These are phyloP conservation scores for Kodamaea nitidulidarum DNA, from an alignment of 805 yeast species.

Conservation along the genomic window DNA sequence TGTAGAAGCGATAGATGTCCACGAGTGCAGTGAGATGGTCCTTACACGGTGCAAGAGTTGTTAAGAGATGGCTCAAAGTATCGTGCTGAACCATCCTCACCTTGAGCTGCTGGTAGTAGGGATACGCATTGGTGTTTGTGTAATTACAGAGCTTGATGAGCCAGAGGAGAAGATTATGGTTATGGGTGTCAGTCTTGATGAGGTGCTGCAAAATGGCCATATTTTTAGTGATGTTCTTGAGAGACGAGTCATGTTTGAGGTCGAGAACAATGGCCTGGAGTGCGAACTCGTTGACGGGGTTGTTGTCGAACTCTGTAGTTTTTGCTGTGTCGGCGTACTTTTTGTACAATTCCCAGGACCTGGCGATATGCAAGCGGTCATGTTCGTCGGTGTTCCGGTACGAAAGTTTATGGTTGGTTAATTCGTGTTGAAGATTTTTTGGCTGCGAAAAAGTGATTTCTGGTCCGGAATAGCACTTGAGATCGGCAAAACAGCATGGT, in stretches of 20 bases:
- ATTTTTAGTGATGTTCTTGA: conserved; percentile 28
- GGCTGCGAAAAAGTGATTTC: background rate
- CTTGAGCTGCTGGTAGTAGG: conserved; percentile 52
- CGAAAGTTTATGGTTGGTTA: conserved; percentile 40
- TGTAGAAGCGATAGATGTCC: conserved; percentile 46
- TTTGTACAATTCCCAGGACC: conserved; percentile 27
- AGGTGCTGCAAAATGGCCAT: conserved; percentile 58
- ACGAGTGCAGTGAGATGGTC: conserved; percentile 20
- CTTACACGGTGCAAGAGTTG: conserved; percentile 34
- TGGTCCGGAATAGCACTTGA: conserved; percentile 32
- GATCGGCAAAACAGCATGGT: conserved; percentile 62
- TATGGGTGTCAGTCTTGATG: conserved; percentile 55
- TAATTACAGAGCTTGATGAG: conserved; percentile 53
- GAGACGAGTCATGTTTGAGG: conserved; percentile 19
- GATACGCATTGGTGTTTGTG: conserved; percentile 50
- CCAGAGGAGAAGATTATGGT: conserved; percentile 71
- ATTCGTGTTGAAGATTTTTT: conserved; percentile 11
- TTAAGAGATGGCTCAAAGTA: conserved; percentile 49
- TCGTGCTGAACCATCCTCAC: conserved; percentile 78
- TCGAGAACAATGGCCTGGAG: conserved; percentile 45
- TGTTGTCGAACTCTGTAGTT: conserved; percentile 62
- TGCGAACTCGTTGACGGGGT: conserved; percentile 62
- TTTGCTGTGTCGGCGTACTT: conserved; percentile 25
- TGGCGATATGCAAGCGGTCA: background rate
- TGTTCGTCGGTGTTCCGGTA: background rate